Percentiles rank a stretch among this genome's conserved stretches.
These are phyloP conservation scores for Biancaea sappan DNA, from an alignment of 306 rosid genomes.

Conservation along the genomic window DNA sequence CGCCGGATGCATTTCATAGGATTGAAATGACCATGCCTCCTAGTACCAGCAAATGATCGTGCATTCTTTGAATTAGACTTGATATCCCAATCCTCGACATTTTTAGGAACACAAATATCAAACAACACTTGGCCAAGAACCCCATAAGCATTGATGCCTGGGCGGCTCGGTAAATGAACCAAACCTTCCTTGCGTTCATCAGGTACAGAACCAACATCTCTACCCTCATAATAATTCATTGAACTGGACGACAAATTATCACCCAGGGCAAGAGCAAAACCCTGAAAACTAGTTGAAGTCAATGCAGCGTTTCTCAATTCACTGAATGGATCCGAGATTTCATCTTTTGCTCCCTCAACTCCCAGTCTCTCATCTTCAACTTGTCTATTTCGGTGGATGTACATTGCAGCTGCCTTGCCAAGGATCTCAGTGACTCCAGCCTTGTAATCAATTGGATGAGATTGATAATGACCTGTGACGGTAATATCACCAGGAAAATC, in stretches of 20 bases:
- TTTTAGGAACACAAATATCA: conserved; percentile 79
- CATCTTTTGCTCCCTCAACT: conserved; percentile 47
- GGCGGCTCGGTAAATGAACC: conserved; percentile 50
- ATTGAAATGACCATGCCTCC: conserved; percentile 52
- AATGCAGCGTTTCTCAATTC: conserved; percentile 63
- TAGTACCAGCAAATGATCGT: conserved; percentile 26
- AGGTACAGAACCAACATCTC: conserved; percentile 46
- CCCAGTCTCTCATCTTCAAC: conserved; percentile 56
- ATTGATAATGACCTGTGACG: conserved; percentile 73
- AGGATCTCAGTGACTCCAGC: conserved; percentile 76
- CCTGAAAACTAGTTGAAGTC: conserved; percentile 64
- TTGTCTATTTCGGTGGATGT: conserved; percentile 45
- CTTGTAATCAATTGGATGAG: conserved; percentile 70
- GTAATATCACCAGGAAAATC: neutral
- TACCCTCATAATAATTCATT: conserved; percentile 50
- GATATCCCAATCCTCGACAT: conserved; percentile 78
- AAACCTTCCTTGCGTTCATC: conserved; percentile 61
- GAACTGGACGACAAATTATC: conserved; percentile 62
- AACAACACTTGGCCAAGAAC: conserved; percentile 87
- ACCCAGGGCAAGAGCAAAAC: conserved; percentile 59
- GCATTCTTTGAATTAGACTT: conserved; percentile 41
- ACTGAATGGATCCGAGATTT: conserved; percentile 49
- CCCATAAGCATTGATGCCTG: conserved; percentile 65
- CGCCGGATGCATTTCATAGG: conserved; percentile 68
- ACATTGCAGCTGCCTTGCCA: conserved; percentile 63